A percentile compares a stretch with the other conserved stretches of the same genome.
Evolutionary conservation across 345 rosid species (phyloP).

Genomic region (Populus tremula): DNA sequence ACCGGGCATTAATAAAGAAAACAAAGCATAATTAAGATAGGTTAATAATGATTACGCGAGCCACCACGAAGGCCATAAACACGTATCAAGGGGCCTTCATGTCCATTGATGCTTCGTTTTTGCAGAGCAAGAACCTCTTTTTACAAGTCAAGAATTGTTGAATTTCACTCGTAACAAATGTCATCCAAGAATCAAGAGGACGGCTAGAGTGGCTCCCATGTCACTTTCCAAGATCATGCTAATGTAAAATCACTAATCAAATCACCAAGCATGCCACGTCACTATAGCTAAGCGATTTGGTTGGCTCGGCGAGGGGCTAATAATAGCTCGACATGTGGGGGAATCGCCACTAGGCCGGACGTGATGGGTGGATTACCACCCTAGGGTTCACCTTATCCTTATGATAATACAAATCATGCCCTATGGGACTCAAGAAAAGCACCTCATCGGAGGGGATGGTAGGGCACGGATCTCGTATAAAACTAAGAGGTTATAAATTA

Average conservation of each 20-base stretch:
- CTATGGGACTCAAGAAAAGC: not conserved
- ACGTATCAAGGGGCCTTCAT: not conserved
- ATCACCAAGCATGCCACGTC: not conserved
- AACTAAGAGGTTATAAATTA: conserved; percentile 10
- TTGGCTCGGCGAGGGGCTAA: conserved; percentile 17
- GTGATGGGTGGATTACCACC: conserved; percentile 22
- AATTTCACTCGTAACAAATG: conserved; percentile 25
- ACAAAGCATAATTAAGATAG: not conserved
- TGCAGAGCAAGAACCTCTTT: conserved; percentile 19
- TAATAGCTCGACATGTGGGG: conserved; percentile 11
- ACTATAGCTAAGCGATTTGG: not conserved
- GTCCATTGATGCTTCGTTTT: conserved; percentile 27
- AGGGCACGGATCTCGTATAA: conserved; percentile 29
- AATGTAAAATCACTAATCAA: not conserved
- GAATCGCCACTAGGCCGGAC: conserved; percentile 6
- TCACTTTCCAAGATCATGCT: not conserved
- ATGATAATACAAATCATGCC: not conserved
- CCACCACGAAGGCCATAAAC: not conserved
- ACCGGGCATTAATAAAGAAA: conserved; percentile 33
- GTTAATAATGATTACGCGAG: conserved; percentile 8
- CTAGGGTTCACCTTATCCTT: not conserved
- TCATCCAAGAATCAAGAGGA: conserved; percentile 39
- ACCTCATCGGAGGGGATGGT: conserved; percentile 20
- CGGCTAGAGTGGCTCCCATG: conserved; percentile 34
- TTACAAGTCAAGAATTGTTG: conserved; percentile 1